Evolutionary conservation across 768 basidiomycete genomes (phyloP).

Genomic region (Collybiopsis confluens): DNA sequence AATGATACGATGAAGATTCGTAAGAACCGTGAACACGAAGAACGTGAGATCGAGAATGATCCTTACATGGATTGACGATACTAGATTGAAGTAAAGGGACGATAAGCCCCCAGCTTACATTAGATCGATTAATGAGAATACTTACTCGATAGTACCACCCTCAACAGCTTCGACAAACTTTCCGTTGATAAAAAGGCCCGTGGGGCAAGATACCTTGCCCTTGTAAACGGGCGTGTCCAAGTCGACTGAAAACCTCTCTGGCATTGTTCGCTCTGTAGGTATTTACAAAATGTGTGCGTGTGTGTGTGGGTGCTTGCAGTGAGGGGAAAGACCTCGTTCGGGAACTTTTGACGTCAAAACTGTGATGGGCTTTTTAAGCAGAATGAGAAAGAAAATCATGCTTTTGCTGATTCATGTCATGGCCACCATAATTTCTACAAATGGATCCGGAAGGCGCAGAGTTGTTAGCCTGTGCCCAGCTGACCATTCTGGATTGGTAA

Average conservation of each 20-base stretch:
- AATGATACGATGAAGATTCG: background rate
- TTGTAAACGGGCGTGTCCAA: slow-evolving; percentile 42
- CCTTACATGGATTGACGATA: slow-evolving; percentile 39
- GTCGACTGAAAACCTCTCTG: slow-evolving; percentile 11
- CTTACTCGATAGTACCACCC: slow-evolving; percentile 67
- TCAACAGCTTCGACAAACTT: slow-evolving; percentile 57
- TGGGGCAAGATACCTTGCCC: slow-evolving; percentile 38
- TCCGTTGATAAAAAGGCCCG: slow-evolving; percentile 70
- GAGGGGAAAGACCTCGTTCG: too few relatives aligned
- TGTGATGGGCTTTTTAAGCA: too few relatives aligned
- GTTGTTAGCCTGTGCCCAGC: too few relatives aligned
- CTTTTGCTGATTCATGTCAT: too few relatives aligned
- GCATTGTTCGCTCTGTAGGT: background rate
- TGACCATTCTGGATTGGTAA: too few relatives aligned
- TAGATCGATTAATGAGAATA: background rate
- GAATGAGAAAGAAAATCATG: too few relatives aligned
- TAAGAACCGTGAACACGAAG: too few relatives aligned
- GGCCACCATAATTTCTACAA: too few relatives aligned
- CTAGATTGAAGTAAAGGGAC: slow-evolving; percentile 18
- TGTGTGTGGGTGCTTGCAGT: background rate
- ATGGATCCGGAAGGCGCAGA: too few relatives aligned
- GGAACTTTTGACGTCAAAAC: too few relatives aligned
- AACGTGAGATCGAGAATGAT: background rate
- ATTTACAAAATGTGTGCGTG: background rate
- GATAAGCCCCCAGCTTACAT: background rate